Conservation (phyloP, 1,284 basidiomycete genomes). For the Dichomitus squalens region DNA sequence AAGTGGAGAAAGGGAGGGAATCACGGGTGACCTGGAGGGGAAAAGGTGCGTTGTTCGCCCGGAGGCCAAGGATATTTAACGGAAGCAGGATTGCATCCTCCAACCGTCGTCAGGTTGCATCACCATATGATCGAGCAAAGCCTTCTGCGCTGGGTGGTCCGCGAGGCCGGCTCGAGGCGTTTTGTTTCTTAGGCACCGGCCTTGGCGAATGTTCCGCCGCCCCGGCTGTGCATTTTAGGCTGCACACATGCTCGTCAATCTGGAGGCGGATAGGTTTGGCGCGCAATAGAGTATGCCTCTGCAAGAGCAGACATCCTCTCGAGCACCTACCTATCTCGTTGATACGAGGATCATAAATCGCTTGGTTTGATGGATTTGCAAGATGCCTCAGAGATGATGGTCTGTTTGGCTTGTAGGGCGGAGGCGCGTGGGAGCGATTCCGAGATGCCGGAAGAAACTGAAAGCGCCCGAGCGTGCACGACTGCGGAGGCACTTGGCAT, state of each 20-base stretch:
- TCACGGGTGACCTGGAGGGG: constrained; percentile 54
- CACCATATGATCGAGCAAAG: constrained; percentile 17
- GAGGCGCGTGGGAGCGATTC: too few relatives aligned
- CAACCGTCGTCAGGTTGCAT: constrained; percentile 19
- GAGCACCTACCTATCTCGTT: too few relatives aligned
- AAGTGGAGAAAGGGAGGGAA: constrained; percentile 23
- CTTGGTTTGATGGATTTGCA: too few relatives aligned
- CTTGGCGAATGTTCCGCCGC: constrained; percentile 17
- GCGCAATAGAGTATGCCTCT: too few relatives aligned
- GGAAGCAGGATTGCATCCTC: constrained; percentile 1
- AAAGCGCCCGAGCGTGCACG: not conserved
- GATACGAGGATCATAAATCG: too few relatives aligned
- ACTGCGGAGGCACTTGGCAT: not conserved
- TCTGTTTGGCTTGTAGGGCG: too few relatives aligned
- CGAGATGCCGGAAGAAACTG: too few relatives aligned
- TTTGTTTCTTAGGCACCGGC: constrained; percentile 10
- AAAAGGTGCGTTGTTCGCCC: constrained; percentile 12
- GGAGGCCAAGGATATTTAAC: constrained; percentile 8
- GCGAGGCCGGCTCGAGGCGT: constrained; percentile 12
- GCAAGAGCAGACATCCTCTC: too few relatives aligned
- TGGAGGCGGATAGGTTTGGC: too few relatives aligned
- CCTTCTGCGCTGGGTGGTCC: constrained; percentile 12
- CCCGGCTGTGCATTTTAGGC: not conserved
- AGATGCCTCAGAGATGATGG: too few relatives aligned
- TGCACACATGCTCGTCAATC: not conserved